Percentiles rank a stretch among this genome's conserved stretches.
Evolutionary conservation across 1,284 basidiomycete species (phyloP).

Genomic region (Melampsora larici-populina): DNA sequence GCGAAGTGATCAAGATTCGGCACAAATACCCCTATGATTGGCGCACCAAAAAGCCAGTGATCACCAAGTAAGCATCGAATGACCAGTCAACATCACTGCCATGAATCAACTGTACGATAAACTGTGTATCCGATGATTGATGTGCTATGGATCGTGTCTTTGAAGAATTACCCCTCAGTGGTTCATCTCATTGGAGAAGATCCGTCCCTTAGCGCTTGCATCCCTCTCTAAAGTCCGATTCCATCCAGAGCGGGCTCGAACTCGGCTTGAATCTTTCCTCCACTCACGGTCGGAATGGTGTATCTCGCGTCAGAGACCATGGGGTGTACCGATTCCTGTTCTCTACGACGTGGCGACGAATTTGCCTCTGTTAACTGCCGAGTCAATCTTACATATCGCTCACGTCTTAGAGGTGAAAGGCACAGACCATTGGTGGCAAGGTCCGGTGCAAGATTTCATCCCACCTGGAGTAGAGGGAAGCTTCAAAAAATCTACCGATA

Average conservation of each 20-base stretch:
- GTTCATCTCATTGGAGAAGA: slow-evolving; percentile 85
- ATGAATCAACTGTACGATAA: too few relatives aligned
- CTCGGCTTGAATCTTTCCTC: slow-evolving; percentile 79
- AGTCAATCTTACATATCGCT: slow-evolving; percentile 75
- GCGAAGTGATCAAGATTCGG: slow-evolving; percentile 66
- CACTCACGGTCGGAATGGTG: slow-evolving; percentile 94
- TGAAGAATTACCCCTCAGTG: slow-evolving; percentile 90
- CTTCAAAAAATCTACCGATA: slow-evolving; percentile 80
- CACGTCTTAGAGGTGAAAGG: slow-evolving; percentile 69
- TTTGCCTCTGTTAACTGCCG: slow-evolving; percentile 65
- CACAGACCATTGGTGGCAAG: slow-evolving; percentile 85
- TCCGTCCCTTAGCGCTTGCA: slow-evolving; percentile 72
- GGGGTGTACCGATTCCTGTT: slow-evolving; percentile 96
- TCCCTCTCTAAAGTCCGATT: slow-evolving; percentile 74
- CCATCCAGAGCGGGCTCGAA: slow-evolving; percentile 71
- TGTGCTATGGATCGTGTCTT: too few relatives aligned
- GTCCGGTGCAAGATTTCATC: slow-evolving; percentile 76
- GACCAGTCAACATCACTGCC: too few relatives aligned
- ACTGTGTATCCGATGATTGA: not conserved
- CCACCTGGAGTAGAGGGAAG: slow-evolving; percentile 61
- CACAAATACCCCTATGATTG: slow-evolving; percentile 97
- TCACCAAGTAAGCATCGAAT: not conserved
- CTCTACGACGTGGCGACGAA: slow-evolving; percentile 69
- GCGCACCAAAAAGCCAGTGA: slow-evolving; percentile 78
- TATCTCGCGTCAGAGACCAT: slow-evolving; percentile 93